Evolutionary conservation across 495 filamentous ascomycete genomes (phyloP).

Genomic region (Immersiella caudata): DNA sequence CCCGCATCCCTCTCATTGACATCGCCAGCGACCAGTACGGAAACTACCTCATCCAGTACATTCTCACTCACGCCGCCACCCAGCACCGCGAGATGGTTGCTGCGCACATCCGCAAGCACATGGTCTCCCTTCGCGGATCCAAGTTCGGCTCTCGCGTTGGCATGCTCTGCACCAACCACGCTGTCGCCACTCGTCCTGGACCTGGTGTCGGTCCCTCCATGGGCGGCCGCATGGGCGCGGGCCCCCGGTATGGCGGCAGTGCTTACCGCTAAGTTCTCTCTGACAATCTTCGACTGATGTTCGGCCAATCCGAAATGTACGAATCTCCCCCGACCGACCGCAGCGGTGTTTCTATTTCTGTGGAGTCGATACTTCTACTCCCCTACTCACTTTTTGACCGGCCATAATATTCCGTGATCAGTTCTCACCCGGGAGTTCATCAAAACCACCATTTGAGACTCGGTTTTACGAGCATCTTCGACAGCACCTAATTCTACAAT

Average conservation of each 20-base stretch:
- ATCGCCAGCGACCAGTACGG: constrained; percentile 98
- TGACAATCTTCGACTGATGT: neutral
- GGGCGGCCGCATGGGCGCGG: constrained; percentile 58
- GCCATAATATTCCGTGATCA: constrained; percentile 34
- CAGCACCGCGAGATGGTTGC: constrained; percentile 93
- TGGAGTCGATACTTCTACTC: constrained; percentile 26
- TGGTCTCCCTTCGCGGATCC: constrained; percentile 97
- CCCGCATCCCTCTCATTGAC: constrained; percentile 96
- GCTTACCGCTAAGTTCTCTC: constrained; percentile 45
- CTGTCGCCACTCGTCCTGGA: constrained; percentile 79
- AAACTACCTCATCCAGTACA: constrained; percentile 97
- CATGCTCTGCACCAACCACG: constrained; percentile 97
- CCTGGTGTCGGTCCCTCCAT: constrained; percentile 64
- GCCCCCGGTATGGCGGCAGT: constrained; percentile 52
- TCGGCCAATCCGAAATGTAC: neutral
- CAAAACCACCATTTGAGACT: constrained; percentile 39
- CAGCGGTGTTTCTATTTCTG: constrained; percentile 27
- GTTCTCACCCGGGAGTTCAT: constrained; percentile 36
- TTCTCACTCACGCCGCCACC: constrained; percentile 80
- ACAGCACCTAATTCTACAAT: constrained; percentile 56
- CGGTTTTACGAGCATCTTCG: constrained; percentile 56
- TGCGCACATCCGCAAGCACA: constrained; percentile 94
- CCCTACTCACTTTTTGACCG: constrained; percentile 30
- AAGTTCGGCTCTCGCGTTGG: constrained; percentile 98
- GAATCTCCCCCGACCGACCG: constrained; percentile 16